A percentile compares a stretch with the other conserved stretches of the same genome.
Conservation (phyloP, 2,329 filamentous ascomycete genomes). For the Fulvia fulva region DNA sequence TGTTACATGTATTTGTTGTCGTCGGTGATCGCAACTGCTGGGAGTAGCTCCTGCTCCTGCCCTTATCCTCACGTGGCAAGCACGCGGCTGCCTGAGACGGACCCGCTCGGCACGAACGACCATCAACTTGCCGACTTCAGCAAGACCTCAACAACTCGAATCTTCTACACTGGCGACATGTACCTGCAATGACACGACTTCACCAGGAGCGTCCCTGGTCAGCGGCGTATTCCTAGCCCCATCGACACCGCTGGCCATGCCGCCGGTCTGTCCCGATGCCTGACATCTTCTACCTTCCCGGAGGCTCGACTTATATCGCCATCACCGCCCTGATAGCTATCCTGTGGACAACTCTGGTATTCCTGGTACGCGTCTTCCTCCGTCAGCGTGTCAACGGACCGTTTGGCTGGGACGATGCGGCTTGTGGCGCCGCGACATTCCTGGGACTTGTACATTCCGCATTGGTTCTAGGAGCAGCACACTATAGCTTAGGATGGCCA, state of each 20-base stretch:
- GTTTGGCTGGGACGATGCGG: conserved; percentile 27
- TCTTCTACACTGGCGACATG: too few species aligned
- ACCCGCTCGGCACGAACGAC: too few species aligned
- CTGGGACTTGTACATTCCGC: conserved; percentile 19
- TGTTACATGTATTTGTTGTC: not conserved
- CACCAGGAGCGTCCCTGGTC: not conserved
- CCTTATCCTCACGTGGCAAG: too few species aligned
- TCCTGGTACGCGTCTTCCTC: conserved; percentile 27
- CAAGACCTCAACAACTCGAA: too few species aligned
- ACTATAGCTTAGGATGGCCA: conserved; percentile 21
- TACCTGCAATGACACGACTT: not conserved
- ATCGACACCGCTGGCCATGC: not conserved
- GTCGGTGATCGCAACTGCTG: not conserved
- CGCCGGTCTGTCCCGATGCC: conserved; percentile 4
- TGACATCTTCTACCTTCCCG: conserved; percentile 18
- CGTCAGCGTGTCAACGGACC: conserved; percentile 29
- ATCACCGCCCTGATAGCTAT: conserved; percentile 23
- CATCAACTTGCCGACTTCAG: too few species aligned
- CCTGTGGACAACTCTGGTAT: conserved; percentile 24
- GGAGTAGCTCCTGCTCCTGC: not conserved
- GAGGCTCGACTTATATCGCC: conserved; percentile 21
- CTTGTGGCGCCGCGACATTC: conserved; percentile 25
- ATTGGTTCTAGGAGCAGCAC: conserved; percentile 19
- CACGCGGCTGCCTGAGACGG: too few species aligned
- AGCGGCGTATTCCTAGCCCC: not conserved